phyloP scores from a whole-genome alignment of 2,329 filamentous ascomycete genomes.

The Fusarium sp. region DNA sequence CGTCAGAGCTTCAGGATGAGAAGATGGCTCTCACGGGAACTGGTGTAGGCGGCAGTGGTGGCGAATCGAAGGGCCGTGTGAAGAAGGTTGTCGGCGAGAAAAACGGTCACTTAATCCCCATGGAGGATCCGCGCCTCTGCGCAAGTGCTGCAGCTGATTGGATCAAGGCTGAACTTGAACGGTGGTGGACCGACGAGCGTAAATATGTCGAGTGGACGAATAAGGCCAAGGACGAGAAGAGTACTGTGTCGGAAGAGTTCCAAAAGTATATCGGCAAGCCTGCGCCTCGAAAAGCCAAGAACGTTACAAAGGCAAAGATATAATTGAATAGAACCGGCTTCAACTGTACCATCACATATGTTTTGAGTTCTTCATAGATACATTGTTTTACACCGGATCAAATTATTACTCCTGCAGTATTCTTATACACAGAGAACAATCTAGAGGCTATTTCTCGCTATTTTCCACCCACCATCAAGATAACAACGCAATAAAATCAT shows the following conservation, averaged over 20 bases:
- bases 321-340: conserved; percentile 23
- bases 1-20: conserved; percentile 61
- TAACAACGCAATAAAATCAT: background rate
- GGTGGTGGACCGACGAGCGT: conserved; percentile 69
- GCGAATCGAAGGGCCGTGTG: conserved; percentile 74
- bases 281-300: conserved; percentile 21
- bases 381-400: background rate
- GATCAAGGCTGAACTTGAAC: conserved; percentile 66
- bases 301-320: conserved; percentile 50
- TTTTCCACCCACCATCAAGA: background rate
- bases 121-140: conserved; percentile 78
- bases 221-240: conserved; percentile 65
- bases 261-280: conserved; percentile 62
- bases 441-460: background rate
- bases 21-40: conserved; percentile 75
- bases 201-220: conserved; percentile 68
- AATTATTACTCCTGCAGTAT: too few relatives aligned
- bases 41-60: conserved; percentile 76
- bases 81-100: conserved; percentile 72
- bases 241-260: conserved; percentile 64
- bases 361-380: background rate
- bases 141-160: conserved; percentile 71
- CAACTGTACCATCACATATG: background rate
- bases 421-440: too few relatives aligned
- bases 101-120: conserved; percentile 83